Evolutionary conservation across 352 stramenopile species (phyloP).

Genomic region (Phytophthora ohioensis): DNA sequence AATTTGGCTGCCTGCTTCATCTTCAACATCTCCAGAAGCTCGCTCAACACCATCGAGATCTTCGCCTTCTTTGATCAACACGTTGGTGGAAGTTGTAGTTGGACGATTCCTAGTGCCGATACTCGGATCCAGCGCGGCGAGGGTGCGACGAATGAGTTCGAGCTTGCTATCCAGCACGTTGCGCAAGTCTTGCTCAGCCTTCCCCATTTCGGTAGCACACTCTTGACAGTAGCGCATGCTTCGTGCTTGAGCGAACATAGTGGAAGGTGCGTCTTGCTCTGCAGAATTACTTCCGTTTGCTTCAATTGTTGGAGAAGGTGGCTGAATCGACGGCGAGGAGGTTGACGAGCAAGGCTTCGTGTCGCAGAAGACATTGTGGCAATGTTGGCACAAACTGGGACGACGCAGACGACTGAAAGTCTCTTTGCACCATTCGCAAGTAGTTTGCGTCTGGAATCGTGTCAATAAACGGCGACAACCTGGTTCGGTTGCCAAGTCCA

Average conservation of each 20-base stretch:
- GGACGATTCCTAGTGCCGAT: conserved; percentile 24
- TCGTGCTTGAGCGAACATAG: conserved; percentile 18
- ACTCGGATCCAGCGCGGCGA: conserved; percentile 48
- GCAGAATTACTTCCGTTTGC: conserved; percentile 9
- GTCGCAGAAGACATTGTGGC: conserved; percentile 83
- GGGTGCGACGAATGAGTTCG: conserved; percentile 57
- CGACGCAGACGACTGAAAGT: conserved; percentile 69
- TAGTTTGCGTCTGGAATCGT: conserved; percentile 65
- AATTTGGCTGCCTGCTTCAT: not conserved
- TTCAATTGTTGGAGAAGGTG: conserved; percentile 15
- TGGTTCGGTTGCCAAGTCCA: conserved; percentile 75
- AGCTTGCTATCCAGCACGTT: conserved; percentile 70
- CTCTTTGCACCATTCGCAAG: conserved; percentile 85
- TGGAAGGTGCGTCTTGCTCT: conserved; percentile 3
- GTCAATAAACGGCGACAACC: conserved; percentile 68
- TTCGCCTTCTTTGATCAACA: conserved; percentile 19
- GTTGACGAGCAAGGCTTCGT: conserved; percentile 78
- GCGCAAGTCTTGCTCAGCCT: conserved; percentile 73
- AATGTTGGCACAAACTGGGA: conserved; percentile 82
- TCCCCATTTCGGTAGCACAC: conserved; percentile 76
- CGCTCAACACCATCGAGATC: conserved; percentile 6
- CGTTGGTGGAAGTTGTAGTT: conserved; percentile 1
- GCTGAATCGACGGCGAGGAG: conserved; percentile 24
- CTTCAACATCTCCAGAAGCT: conserved; percentile 13
- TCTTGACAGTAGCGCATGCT: conserved; percentile 77